Percentiles rank a stretch among this genome's conserved stretches.
Evolutionary conservation across 441 rosid species (phyloP).

Genomic region (Pelargonium australe): DNA sequence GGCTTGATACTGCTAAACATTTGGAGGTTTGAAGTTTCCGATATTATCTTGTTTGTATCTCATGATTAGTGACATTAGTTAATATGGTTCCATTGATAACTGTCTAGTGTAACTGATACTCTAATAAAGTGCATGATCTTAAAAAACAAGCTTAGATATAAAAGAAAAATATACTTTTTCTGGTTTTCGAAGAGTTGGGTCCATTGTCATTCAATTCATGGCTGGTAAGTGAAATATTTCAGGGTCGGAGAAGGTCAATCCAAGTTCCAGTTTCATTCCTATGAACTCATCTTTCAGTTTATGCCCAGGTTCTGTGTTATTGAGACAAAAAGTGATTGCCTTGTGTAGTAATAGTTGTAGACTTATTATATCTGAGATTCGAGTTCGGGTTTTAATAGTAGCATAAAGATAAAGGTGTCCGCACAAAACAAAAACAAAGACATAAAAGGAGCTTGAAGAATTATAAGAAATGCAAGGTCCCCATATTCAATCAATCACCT

Average conservation of each 20-base stretch:
- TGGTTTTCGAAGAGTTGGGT: neutral
- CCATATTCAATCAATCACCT: neutral
- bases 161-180: neutral
- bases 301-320: too few species aligned
- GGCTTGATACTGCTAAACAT: conserved; percentile 55
- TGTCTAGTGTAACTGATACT: neutral
- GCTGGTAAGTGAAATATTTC: too few species aligned
- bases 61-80: neutral
- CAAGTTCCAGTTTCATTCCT: too few species aligned
- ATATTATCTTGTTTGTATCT: neutral
- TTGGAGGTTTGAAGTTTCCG: conserved; percentile 44
- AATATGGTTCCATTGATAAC: neutral
- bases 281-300: too few species aligned
- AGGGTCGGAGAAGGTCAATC: too few species aligned
- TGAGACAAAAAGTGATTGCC: too few species aligned
- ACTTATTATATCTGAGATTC: too few species aligned
- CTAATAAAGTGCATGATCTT: neutral
- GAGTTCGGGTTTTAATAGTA: too few species aligned
- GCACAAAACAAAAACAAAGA: too few species aligned
- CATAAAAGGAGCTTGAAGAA: too few species aligned
- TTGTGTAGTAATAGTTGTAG: too few species aligned
- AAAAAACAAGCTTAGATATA: neutral
- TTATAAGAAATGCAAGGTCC: neutral
- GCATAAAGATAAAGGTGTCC: too few species aligned
- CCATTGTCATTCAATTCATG: neutral